Evolutionary conservation across 1,139 yeast species (phyloP).

Genomic region (Blastobotrys ciferrii): DNA sequence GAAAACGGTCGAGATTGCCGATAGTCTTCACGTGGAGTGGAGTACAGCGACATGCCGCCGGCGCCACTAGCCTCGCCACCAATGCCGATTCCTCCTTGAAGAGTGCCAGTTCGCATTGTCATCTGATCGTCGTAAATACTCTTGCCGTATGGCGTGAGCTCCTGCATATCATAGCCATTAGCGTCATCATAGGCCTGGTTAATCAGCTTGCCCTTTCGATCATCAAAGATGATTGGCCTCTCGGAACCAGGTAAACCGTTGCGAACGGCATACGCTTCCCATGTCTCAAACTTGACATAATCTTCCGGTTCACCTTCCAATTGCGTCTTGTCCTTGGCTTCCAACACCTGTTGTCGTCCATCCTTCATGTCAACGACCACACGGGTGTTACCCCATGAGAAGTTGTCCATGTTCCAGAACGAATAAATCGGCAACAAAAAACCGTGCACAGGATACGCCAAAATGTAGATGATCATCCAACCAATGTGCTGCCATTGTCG

Average conservation of each 20-base stretch:
- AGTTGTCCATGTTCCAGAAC: slow-evolving; percentile 46
- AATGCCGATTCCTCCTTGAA: slow-evolving; percentile 11
- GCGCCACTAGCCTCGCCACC: slow-evolving; percentile 12
- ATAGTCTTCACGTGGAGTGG: slow-evolving; percentile 7
- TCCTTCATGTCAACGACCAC: slow-evolving; percentile 41
- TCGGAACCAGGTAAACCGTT: slow-evolving; percentile 39
- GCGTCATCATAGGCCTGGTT: slow-evolving; percentile 22
- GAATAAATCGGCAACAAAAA: slow-evolving; percentile 41
- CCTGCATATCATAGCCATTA: slow-evolving; percentile 32
- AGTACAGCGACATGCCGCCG: slow-evolving; percentile 18
- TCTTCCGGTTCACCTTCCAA: slow-evolving; percentile 36
- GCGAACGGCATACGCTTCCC: slow-evolving; percentile 38
- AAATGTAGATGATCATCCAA: slow-evolving; percentile 44
- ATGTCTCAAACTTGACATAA: slow-evolving; percentile 37
- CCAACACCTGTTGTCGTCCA: slow-evolving; percentile 35
- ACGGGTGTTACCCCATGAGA: slow-evolving; percentile 45
- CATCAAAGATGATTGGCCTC: slow-evolving; percentile 36
- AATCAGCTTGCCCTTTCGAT: slow-evolving; percentile 28
- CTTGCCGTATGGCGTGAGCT: slow-evolving; percentile 21
- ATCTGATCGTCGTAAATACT: slow-evolving; percentile 18
- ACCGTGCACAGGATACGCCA: slow-evolving; percentile 43
- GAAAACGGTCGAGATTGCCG: slow-evolving; percentile 22
- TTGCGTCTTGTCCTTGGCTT: slow-evolving; percentile 25
- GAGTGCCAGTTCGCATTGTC: slow-evolving; percentile 4
- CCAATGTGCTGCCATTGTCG: slow-evolving; percentile 45